Evolutionary conservation across 2,329 filamentous ascomycete genomes (phyloP).

Genomic region (Aspergillus ochraceoroseus): DNA sequence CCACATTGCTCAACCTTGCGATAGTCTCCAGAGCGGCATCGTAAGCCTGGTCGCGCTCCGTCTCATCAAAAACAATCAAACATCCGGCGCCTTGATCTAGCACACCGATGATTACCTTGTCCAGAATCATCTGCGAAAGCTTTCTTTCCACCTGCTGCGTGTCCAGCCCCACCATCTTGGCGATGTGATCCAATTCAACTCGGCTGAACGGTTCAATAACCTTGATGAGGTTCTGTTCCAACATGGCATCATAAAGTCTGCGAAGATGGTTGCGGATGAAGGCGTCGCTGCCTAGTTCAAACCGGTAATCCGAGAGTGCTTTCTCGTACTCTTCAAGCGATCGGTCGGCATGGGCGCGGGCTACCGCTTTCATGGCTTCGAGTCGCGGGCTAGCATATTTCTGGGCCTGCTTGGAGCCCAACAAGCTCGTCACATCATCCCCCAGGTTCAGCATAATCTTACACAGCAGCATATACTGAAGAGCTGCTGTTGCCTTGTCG

Average conservation of each 20-base stretch:
- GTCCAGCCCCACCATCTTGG: slow-evolving; percentile 94
- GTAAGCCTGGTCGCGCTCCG: slow-evolving; percentile 85
- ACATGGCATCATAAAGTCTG: slow-evolving; percentile 93
- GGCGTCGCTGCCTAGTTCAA: slow-evolving; percentile 86
- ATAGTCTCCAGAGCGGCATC: slow-evolving; percentile 92
- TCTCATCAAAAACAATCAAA: slow-evolving; percentile 95
- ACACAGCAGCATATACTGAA: slow-evolving; percentile 99
- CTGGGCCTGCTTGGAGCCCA: slow-evolving; percentile 92
- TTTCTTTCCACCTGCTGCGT: slow-evolving; percentile 97
- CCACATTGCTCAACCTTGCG: slow-evolving; percentile 93
- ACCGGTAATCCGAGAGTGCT: slow-evolving; percentile 81
- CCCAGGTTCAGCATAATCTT: slow-evolving; percentile 99
- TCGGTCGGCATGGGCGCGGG: slow-evolving; percentile 88
- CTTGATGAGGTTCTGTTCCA: slow-evolving; percentile 99
- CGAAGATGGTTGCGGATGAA: slow-evolving; percentile 97
- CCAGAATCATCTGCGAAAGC: slow-evolving; percentile 97
- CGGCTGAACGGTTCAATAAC: slow-evolving; percentile 98
- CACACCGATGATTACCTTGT: slow-evolving; percentile 97
- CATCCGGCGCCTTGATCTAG: slow-evolving; percentile 96
- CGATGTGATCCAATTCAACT: slow-evolving; percentile 94
- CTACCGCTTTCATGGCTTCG: slow-evolving; percentile 98
- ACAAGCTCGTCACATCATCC: slow-evolving; percentile 91
- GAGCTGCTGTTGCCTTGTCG: slow-evolving; percentile 83
- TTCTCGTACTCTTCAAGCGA: slow-evolving; percentile 96
- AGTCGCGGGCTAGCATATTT: slow-evolving; percentile 94